Base-by-base conservation (phyloP, 495 filamentous ascomycete genomes). In the Cercophora samala region DNA sequence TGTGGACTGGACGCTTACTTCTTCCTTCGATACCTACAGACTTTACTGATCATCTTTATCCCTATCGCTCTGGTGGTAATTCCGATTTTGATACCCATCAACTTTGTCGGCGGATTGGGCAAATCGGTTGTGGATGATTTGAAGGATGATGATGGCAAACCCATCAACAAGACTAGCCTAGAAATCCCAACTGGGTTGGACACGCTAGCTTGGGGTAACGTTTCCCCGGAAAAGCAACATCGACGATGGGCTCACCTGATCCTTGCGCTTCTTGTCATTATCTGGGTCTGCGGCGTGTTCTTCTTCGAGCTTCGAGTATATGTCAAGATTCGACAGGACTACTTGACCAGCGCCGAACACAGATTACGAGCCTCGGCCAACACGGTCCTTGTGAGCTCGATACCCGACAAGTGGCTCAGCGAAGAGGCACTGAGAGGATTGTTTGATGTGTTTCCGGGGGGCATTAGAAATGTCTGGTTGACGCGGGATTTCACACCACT, bases 1-100 rank as follows among this genome's bases (percentile, higher is more conserved):
- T 97, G 92, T 76, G 95, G 95, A 5, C 85, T 99, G 52, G 95
- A 99, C 78, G 94, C 96, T 72, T 99, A 97, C 81, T 96, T 99
- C 78, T 99, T 98, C 79, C 84, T 99, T 1, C 91, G 96, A 63
- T 99, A 96, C 75, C 84, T 99, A 18, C 91, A 94, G 64, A 95
- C 96, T 76, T 86, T 99, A 2, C 85, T 99, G 51, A 90, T 96
- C 73, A 94, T 97, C 67, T 98, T 98, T 72, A 75, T 95, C 21
- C 91, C 93, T 8, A 82, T 96, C 64, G 91, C 90, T 23, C 58
- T 89, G 21, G 74, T 97, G 29, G 88, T 97, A 26, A 80, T 98
- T 24, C 96, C 95, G 0, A 88, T 97, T 61, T 83, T 99, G 51
- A 74, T 99, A 6, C 93, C 96, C 0, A 72, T 99, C 66, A 99